Percentiles rank a stretch among this genome's conserved stretches.
These are phyloP conservation scores for Diplodia mutila DNA, from an alignment of 2,329 filamentous ascomycete genomes.

Conservation along the genomic window DNA sequence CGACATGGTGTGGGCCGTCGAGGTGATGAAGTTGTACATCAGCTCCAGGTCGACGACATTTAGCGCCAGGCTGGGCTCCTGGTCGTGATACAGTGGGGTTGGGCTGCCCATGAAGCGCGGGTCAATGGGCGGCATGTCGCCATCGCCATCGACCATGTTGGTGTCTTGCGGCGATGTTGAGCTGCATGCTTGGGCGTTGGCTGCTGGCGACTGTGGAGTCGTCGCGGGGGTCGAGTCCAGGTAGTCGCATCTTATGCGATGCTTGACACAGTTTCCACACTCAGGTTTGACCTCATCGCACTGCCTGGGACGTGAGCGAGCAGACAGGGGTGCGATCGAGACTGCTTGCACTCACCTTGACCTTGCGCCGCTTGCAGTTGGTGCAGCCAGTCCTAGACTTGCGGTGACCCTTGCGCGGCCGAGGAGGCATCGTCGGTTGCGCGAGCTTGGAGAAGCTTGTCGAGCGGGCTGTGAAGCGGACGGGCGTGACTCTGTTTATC, in stretches of 20 bases:
- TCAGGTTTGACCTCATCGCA: slow-evolving; percentile 38
- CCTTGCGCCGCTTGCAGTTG: slow-evolving; percentile 22
- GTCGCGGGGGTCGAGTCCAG: neutral
- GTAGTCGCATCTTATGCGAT: slow-evolving; percentile 35
- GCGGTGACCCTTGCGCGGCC: slow-evolving; percentile 20
- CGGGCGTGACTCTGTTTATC: neutral
- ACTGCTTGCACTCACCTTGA: slow-evolving; percentile 12
- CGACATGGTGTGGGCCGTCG: slow-evolving; percentile 35
- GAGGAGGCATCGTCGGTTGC: slow-evolving; percentile 10
- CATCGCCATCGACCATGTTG: neutral
- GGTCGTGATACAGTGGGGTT: slow-evolving; percentile 22
- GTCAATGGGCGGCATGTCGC: slow-evolving; percentile 25
- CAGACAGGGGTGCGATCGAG: neutral
- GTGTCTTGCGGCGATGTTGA: neutral
- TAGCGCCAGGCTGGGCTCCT: neutral
- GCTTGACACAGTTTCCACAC: slow-evolving; percentile 39
- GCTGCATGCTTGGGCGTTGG: neutral
- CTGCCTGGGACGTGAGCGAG: slow-evolving; percentile 26
- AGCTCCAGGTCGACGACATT: slow-evolving; percentile 33
- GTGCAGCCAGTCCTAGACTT: slow-evolving; percentile 17
- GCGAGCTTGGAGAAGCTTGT: slow-evolving; percentile 2
- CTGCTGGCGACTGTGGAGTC: neutral
- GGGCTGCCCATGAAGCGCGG: slow-evolving; percentile 30
- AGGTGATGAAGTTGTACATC: slow-evolving; percentile 38
- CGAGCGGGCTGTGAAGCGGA: neutral